Conservation (phyloP, 1,284 basidiomycete genomes). For the Sphagnurus paluster region DNA sequence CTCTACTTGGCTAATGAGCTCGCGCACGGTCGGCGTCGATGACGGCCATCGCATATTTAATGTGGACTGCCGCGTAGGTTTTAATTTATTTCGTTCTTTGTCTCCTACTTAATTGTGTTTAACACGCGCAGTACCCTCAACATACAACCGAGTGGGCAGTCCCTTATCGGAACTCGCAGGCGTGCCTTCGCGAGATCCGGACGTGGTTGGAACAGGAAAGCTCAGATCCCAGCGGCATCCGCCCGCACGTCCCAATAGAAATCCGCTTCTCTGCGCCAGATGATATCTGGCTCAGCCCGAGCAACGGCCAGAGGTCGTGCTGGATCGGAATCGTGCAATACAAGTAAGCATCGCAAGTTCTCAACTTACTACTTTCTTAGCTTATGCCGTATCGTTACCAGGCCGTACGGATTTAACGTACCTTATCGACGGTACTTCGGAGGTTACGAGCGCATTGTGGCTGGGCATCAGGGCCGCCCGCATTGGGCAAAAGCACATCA, state of each 20-base stretch:
- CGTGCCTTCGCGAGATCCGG: constrained; percentile 75
- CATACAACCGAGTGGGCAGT: constrained; percentile 95
- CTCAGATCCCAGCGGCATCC: constrained; percentile 67
- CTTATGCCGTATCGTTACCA: constrained; percentile 31
- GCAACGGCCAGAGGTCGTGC: constrained; percentile 76
- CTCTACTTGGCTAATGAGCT: constrained; percentile 61
- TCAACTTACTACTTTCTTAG: constrained; percentile 4
- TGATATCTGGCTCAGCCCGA: constrained; percentile 93
- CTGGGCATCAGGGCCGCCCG: constrained; percentile 78
- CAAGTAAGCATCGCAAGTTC: constrained; percentile 59
- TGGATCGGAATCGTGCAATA: constrained; percentile 98
- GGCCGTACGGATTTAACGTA: constrained; percentile 89
- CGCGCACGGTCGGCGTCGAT: constrained; percentile 57
- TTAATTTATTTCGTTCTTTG: constrained; percentile 14
- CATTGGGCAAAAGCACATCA: constrained; percentile 98
- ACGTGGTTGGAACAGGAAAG: constrained; percentile 76
- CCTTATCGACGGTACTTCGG: constrained; percentile 84
- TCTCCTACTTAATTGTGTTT: constrained; percentile 16
- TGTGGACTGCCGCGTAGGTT: constrained; percentile 74
- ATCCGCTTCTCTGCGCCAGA: constrained; percentile 88
- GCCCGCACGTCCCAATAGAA: constrained; percentile 93
- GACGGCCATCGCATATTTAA: constrained; percentile 83
- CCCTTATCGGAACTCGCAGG: constrained; percentile 63
- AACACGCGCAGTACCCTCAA: constrained; percentile 67
- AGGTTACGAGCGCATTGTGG: constrained; percentile 78